phyloP scores from a whole-genome alignment of 208 protist species.

The Leishmania lainsoni region DNA sequence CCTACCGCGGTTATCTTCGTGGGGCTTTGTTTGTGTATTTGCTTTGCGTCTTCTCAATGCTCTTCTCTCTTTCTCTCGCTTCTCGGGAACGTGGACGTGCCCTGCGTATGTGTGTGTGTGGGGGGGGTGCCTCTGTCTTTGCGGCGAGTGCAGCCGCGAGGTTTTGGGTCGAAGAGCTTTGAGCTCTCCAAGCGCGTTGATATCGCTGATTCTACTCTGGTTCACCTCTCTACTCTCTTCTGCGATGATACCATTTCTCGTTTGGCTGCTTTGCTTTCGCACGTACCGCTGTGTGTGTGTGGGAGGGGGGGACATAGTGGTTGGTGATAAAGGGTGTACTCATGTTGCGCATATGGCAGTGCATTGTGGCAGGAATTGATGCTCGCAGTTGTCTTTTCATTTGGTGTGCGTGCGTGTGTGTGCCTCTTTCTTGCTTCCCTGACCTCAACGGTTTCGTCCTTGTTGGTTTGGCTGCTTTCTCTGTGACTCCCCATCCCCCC shows the following conservation, averaged over 20 bases:
- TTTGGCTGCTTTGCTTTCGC: not conserved
- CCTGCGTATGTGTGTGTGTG: not conserved
- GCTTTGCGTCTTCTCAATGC: not conserved
- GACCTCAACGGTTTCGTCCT: not conserved
- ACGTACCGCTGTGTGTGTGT: not conserved
- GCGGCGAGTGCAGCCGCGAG: not conserved
- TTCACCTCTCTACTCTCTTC: not conserved
- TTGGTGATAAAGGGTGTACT: not conserved
- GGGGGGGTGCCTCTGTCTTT: not conserved
- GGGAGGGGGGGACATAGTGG: not conserved
- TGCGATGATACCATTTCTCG: not conserved
- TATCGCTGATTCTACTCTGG: not conserved
- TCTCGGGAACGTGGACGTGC: not conserved
- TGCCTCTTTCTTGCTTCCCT: not conserved
- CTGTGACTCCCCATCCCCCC: not conserved
- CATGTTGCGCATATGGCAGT: not conserved
- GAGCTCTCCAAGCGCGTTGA: not conserved
- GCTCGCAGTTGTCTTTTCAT: not conserved
- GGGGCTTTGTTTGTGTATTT: not conserved
- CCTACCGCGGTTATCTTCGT: not conserved
- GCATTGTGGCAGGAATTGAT: not conserved
- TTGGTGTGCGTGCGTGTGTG: not conserved
- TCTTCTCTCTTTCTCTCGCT: not conserved
- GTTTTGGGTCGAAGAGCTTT: not conserved
- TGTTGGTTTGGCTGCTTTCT: not conserved